A percentile compares a stretch with the other conserved stretches of the same genome.
These are phyloP conservation scores for Kernera saxatilis DNA, from an alignment of 345 rosid species.

Conservation along the genomic window DNA sequence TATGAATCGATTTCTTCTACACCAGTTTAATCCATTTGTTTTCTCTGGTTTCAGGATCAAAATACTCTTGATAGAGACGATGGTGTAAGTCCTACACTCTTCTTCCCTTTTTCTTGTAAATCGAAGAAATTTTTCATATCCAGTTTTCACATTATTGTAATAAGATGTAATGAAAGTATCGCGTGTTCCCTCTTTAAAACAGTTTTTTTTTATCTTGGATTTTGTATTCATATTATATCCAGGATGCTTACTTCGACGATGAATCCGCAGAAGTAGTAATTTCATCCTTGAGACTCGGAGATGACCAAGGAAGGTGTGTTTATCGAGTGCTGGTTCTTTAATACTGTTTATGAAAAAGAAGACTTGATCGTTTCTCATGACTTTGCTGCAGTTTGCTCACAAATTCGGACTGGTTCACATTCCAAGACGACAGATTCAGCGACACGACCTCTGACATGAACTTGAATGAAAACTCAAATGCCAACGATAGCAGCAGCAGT, in stretches of 20 bases:
- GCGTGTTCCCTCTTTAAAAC: neutral
- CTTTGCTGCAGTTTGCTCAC: conserved; percentile 63
- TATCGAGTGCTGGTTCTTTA: no score
- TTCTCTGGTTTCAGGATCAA: conserved; percentile 50
- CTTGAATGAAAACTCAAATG: conserved; percentile 54
- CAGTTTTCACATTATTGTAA: neutral
- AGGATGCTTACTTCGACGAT: conserved; percentile 93
- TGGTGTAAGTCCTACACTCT: conserved; percentile 39
- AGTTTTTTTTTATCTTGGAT: neutral
- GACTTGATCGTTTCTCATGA: neutral
- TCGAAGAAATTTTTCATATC: neutral
- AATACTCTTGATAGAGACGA: conserved; percentile 77
- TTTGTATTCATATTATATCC: conserved; percentile 18
- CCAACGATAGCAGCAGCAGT: conserved; percentile 66
- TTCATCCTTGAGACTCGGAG: conserved; percentile 93
- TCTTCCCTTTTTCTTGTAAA: neutral
- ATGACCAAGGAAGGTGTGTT: conserved; percentile 89
- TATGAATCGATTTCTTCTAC: neutral
- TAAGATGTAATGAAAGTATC: neutral
- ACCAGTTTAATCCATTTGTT: neutral
- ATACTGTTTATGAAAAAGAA: no score
- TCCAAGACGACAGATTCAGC: conserved; percentile 68
- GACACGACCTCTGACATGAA: conserved; percentile 51
- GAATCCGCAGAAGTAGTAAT: conserved; percentile 93
- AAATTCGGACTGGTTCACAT: conserved; percentile 96